Evolutionary conservation across 2,329 filamentous ascomycete species (phyloP).

Genomic region (Neurospora crassa): DNA sequence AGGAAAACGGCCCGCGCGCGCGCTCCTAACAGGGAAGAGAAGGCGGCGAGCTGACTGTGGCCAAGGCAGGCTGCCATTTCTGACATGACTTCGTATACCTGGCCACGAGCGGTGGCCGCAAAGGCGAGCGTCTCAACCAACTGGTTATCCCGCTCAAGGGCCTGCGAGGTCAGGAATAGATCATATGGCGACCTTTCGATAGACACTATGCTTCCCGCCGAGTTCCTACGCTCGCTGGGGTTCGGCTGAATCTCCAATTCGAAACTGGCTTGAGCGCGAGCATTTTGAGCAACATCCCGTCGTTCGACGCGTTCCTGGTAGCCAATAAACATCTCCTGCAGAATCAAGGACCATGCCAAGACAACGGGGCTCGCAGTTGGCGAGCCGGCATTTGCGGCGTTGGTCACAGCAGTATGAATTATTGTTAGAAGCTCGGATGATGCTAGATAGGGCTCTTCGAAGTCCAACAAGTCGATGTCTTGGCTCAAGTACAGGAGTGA

Average conservation of each 20-base stretch:
- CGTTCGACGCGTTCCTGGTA: slow-evolving; percentile 54
- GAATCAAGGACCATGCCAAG: slow-evolving; percentile 72
- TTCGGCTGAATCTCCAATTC: slow-evolving; percentile 32
- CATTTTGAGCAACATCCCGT: slow-evolving; percentile 46
- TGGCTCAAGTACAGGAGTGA: slow-evolving; percentile 49
- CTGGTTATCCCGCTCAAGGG: slow-evolving; percentile 41
- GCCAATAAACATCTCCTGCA: slow-evolving; percentile 57
- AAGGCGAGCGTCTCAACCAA: slow-evolving; percentile 41
- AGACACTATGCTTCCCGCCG: slow-evolving; percentile 51
- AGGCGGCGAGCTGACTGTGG: slow-evolving; percentile 33
- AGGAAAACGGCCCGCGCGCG: slow-evolving; percentile 56
- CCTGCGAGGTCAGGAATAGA: slow-evolving; percentile 42
- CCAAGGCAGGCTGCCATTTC: slow-evolving; percentile 40
- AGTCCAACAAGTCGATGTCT: slow-evolving; percentile 31
- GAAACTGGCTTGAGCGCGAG: slow-evolving; percentile 48
- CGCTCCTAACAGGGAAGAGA: slow-evolving; percentile 47
- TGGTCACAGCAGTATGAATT: slow-evolving; percentile 62
- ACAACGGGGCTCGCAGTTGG: slow-evolving; percentile 61
- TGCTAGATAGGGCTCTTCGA: slow-evolving; percentile 53
- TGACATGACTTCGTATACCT: slow-evolving; percentile 44
- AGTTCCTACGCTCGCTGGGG: slow-evolving; percentile 41
- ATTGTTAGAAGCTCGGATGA: slow-evolving; percentile 60
- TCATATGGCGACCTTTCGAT: slow-evolving; percentile 52
- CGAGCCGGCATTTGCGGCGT: slow-evolving; percentile 45
- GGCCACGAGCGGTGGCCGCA: slow-evolving; percentile 37